These are phyloP conservation scores for Cajanus cajan DNA, from an alignment of 306 rosid species.

Conservation along the genomic window DNA sequence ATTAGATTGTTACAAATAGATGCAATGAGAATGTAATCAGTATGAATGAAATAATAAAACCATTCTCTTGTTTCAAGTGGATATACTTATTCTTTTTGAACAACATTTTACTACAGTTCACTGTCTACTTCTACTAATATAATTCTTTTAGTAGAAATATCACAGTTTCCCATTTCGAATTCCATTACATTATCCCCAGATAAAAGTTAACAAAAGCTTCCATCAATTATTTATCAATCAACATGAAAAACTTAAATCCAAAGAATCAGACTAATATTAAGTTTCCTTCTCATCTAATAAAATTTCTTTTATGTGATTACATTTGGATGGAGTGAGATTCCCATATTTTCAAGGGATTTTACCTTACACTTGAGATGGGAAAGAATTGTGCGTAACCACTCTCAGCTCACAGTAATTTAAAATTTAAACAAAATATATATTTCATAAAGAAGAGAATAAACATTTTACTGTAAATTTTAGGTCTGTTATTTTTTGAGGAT, in stretches of 20 bases:
- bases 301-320: neutral
- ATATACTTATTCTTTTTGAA: neutral
- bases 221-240: neutral
- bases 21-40: too few relatives aligned
- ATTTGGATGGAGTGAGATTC: neutral
- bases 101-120: neutral
- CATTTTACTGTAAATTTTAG: neutral
- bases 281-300: neutral
- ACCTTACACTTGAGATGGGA: neutral
- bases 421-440: conserved; percentile 11
- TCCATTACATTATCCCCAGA: neutral
- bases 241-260: neutral
- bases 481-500: neutral
- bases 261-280: neutral
- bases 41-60: too few relatives aligned
- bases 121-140: neutral
- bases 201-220: neutral
- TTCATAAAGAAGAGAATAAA: neutral
- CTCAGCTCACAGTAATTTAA: neutral
- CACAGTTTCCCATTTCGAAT: neutral
- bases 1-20: too few relatives aligned
- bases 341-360: neutral
- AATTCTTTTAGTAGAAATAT: neutral
- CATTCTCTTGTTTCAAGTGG: too few relatives aligned
- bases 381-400: neutral